These are phyloP conservation scores for Cyclotella distinguenda DNA, from an alignment of 108 stramenopile species.

Conservation along the genomic window DNA sequence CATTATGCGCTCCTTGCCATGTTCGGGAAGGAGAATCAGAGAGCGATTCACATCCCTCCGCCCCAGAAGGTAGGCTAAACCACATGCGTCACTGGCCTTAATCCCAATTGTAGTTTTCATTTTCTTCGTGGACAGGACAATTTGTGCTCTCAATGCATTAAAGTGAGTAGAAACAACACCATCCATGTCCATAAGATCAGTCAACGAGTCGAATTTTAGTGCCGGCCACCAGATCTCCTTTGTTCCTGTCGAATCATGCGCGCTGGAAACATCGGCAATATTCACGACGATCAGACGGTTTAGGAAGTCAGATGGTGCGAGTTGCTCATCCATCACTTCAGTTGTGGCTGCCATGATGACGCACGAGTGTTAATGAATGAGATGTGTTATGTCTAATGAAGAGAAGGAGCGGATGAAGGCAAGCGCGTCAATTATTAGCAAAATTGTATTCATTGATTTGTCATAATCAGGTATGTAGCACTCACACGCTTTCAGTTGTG, in stretches of 20 bases:
- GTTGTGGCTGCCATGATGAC: not conserved
- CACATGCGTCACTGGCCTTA: not conserved
- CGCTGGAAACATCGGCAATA: not conserved
- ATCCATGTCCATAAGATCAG: not conserved
- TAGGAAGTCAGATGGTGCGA: conserved; percentile 6
- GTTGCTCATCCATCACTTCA: not conserved
- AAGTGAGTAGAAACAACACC: too few species aligned
- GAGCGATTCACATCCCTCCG: not conserved
- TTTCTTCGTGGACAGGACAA: too few species aligned
- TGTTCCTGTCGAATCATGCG: not conserved
- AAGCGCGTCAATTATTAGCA: too few species aligned
- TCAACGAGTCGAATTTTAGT: not conserved
- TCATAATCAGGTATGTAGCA: too few species aligned
- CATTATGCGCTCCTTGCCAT: not conserved
- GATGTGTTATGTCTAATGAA: not conserved
- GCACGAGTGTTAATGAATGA: not conserved
- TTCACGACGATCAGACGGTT: conserved; percentile 7
- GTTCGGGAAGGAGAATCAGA: not conserved
- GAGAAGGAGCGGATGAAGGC: too few species aligned
- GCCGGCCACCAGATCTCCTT: not conserved
- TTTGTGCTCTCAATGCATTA: too few species aligned
- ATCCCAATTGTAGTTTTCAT: too few species aligned
- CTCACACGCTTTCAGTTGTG: too few species aligned
- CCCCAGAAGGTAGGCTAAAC: conserved; percentile 15
- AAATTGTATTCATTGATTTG: too few species aligned